Base-by-base conservation (phyloP, 1,284 basidiomycete species). In the Taiwanofungus camphoratus region DNA sequence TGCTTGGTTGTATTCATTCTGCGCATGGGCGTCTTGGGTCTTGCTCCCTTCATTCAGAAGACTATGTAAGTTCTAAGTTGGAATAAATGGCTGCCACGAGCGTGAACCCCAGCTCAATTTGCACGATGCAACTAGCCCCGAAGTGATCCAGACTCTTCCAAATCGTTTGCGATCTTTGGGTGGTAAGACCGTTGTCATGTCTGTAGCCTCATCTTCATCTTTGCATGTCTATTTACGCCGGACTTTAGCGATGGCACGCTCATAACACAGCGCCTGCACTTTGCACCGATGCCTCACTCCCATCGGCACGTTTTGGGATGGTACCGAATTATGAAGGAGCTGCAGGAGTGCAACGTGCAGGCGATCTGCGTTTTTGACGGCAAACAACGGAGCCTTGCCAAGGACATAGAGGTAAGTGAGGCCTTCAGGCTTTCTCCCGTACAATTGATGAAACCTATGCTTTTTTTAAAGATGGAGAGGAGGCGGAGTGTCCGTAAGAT, bases 291-390 rank as follows among this genome's bases (percentile, higher is more conserved):
- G 41, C 76, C 79, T 3, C 77, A 85, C 52, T 65, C 64, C 1
- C 69, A 80, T 52, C 71, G 80, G 33, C 87, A 90, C 61, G 70
- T 90, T 19, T 61, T 86, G 3, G 82, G 84, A 21, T 90, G 87
- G 87, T 84, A 85, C 56, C 73, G 74, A 39, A 68, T 89, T 21
- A 65, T 79, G 4, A 66, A 68, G 34, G 84, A 88, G 52, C 63
- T 90, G 19, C 68, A 67, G 34, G 70, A 77, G 8, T 61, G 69
- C 27, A 67, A 68, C 19, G 74, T 89, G 7, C 64, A 68, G 29
- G 74, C 77, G 4, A 73, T 88, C 5, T 89, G 87, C 55, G 78
- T 89, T 1, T 90, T 90, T 54, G 87, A 90, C 54, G 87, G 87
- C 6, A 73, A 73, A 46, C 63, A 75, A 44, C 74, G 87, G 16